These are phyloP conservation scores for Fraxinus albicans DNA, from an alignment of 305 asterid genomes.

Conservation along the genomic window DNA sequence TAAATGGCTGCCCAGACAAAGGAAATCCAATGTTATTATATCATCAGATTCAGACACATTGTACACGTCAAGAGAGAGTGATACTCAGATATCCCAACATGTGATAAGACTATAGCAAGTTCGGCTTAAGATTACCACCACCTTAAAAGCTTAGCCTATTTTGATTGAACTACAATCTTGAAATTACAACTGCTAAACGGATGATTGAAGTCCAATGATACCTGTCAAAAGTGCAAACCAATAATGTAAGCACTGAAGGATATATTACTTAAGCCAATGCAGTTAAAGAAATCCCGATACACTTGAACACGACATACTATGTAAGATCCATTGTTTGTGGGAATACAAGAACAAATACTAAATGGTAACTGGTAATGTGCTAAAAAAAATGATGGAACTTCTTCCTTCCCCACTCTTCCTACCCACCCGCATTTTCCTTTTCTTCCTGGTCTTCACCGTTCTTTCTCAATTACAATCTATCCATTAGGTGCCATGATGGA, in stretches of 20 bases:
- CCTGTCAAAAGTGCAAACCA: slow-evolving; percentile 47
- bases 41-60: background rate
- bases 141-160: background rate
- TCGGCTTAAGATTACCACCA: background rate
- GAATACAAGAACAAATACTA: background rate
- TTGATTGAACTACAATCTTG: background rate
- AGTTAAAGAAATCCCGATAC: background rate
- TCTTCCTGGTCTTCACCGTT: background rate
- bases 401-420: background rate
- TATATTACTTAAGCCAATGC: background rate
- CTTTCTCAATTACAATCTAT: background rate
- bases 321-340: background rate
- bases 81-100: background rate
- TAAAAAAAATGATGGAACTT: no score
- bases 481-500: background rate
- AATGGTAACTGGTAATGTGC: background rate
- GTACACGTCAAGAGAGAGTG: background rate
- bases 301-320: background rate
- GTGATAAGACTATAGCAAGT: background rate
- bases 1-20: background rate
- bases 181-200: slow-evolving; percentile 39
- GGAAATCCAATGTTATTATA: background rate
- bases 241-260: background rate
- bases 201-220: slow-evolving; percentile 80
- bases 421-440: background rate